Conservation (phyloP, 257 asterid species). For the Plectranthus barbatus region DNA sequence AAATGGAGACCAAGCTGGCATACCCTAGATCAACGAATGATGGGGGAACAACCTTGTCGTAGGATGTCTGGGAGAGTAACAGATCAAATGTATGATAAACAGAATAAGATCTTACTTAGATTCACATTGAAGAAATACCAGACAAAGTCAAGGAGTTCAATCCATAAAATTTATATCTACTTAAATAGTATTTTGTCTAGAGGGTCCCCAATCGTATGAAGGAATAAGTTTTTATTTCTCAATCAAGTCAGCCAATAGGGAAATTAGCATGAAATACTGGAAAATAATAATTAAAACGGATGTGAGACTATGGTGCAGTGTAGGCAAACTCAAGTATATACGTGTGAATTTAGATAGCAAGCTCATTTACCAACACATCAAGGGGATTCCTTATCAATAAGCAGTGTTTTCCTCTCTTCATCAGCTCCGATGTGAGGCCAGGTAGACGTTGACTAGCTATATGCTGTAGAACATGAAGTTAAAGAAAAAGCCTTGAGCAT, state of each 20-base stretch:
- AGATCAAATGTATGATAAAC: slow-evolving; percentile 15
- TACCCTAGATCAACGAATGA: slow-evolving; percentile 61
- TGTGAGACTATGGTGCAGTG: neutral
- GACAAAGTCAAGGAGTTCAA: slow-evolving; percentile 5
- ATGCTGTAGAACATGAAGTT: slow-evolving; percentile 47
- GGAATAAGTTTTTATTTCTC: neutral
- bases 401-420: slow-evolving; percentile 79
- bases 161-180: neutral
- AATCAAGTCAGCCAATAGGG: neutral
- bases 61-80: slow-evolving; percentile 52
- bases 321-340: neutral
- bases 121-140: neutral
- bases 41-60: slow-evolving; percentile 59
- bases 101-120: neutral
- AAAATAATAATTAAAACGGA: neutral
- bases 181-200: neutral
- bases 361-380: slow-evolving; percentile 58
- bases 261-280: neutral
- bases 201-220: neutral
- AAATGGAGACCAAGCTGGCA: slow-evolving; percentile 47
- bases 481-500: neutral
- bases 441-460: slow-evolving; percentile 71
- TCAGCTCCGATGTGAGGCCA: slow-evolving; percentile 54
- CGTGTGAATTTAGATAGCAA: slow-evolving; percentile 1
- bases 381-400: slow-evolving; percentile 79